Conservation (phyloP, 2,329 filamentous ascomycete genomes). For the Macroventuria anomochaeta region DNA sequence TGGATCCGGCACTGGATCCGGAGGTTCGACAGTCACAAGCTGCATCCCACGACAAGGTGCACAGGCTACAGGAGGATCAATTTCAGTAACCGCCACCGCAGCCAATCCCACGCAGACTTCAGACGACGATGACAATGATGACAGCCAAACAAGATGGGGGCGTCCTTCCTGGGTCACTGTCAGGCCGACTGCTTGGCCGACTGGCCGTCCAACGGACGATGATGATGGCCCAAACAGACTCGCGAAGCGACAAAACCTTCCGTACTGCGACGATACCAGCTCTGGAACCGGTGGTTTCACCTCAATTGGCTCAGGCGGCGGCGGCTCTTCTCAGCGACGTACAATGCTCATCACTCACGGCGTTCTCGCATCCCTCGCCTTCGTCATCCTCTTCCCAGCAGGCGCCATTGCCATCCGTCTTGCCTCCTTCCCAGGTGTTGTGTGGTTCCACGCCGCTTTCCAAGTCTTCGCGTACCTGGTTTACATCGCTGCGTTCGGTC, state of each 20-base stretch:
- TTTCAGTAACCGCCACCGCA: constrained; percentile 8
- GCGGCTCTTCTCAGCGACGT: constrained; percentile 13
- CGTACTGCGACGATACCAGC: constrained; percentile 39
- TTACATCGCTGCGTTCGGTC: constrained; percentile 57
- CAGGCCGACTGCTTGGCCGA: constrained; percentile 28
- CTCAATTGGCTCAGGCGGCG: constrained; percentile 15
- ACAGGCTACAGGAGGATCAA: constrained; percentile 18
- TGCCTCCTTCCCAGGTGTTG: constrained; percentile 51
- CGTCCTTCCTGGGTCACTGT: constrained; percentile 19
- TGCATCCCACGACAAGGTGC: constrained; percentile 40
- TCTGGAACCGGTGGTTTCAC: constrained; percentile 24
- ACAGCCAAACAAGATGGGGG: constrained; percentile 5
- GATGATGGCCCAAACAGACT: constrained; percentile 3
- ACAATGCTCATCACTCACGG: constrained; percentile 54
- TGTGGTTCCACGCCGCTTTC: constrained; percentile 55
- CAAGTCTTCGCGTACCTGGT: constrained; percentile 59
- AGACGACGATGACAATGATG: constrained; percentile 3
- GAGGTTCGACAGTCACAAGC: constrained; percentile 26
- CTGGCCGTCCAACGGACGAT: constrained; percentile 9
- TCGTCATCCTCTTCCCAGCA: constrained; percentile 54
- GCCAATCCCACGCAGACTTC: constrained; percentile 7
- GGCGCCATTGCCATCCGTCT: constrained; percentile 54
- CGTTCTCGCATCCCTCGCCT: constrained; percentile 52
- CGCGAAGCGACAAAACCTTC: constrained; percentile 31
- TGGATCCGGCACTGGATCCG: constrained; percentile 18